Conservation (phyloP, 1,284 basidiomycete species). For the Apiotrichum gamsii region DNA sequence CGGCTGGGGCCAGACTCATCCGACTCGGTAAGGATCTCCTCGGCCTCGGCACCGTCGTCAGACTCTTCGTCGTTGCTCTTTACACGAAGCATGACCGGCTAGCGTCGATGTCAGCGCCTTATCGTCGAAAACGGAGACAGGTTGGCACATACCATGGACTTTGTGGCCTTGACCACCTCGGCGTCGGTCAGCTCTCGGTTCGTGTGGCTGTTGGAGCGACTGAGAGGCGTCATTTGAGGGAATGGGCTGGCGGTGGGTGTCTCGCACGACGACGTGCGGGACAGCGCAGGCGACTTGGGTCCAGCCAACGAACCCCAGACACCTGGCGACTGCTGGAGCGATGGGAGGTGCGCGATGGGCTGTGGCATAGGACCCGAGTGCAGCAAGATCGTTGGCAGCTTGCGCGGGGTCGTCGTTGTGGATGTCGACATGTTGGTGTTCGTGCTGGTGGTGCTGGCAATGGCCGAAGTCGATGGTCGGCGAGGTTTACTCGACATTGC, state of each 20-base stretch:
- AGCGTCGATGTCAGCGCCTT: background rate
- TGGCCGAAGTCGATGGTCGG: no score
- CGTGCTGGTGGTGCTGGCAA: no score
- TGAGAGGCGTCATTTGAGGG: slow-evolving; percentile 8
- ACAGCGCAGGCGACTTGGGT: slow-evolving; percentile 25
- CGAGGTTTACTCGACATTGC: no score
- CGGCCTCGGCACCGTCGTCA: slow-evolving; percentile 32
- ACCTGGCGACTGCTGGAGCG: slow-evolving; percentile 10
- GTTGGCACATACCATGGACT: slow-evolving; percentile 44
- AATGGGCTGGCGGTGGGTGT: slow-evolving; percentile 26
- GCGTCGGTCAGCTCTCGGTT: slow-evolving; percentile 23
- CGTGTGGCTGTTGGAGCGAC: no score
- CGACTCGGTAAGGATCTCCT: slow-evolving; percentile 8
- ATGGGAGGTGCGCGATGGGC: slow-evolving; percentile 45
- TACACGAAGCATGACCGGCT: slow-evolving; percentile 41
- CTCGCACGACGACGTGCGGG: slow-evolving; percentile 4
- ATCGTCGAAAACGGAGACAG: background rate
- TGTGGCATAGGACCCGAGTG: slow-evolving; percentile 45
- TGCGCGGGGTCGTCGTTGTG: no score
- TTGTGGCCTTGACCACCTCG: slow-evolving; percentile 38
- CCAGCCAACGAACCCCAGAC: slow-evolving; percentile 22
- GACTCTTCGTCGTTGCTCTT: slow-evolving; percentile 2
- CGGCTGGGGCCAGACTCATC: background rate
- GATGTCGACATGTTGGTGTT: no score
- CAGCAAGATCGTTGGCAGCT: slow-evolving; percentile 25